Conservation (phyloP, 2,329 filamentous ascomycete species). For the Lithohypha guttulata region DNA sequence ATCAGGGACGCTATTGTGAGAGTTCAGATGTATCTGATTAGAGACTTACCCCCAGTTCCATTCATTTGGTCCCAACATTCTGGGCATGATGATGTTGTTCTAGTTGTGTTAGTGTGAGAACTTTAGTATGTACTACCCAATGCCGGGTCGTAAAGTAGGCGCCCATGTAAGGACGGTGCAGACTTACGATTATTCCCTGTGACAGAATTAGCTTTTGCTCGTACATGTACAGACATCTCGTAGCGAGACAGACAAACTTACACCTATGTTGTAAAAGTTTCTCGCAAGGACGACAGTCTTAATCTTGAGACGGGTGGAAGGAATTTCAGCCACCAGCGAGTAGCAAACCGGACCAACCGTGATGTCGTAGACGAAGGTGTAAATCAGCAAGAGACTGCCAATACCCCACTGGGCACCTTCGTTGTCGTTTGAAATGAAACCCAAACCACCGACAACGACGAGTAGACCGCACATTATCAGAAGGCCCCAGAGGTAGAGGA, state of each 20-base stretch:
- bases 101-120: too few species aligned
- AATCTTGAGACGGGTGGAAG: conserved; percentile 42
- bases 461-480: conserved; percentile 23
- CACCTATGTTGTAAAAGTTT: conserved; percentile 37
- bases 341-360: conserved; percentile 45
- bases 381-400: conserved; percentile 42
- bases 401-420: conserved; percentile 24
- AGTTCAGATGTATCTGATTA: neutral
- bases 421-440: conserved; percentile 12
- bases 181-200: too few species aligned
- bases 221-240: too few species aligned
- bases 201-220: too few species aligned
- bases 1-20: neutral
- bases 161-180: too few species aligned
- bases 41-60: conserved; percentile 32
- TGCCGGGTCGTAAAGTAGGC: too few species aligned
- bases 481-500: conserved; percentile 29
- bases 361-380: conserved; percentile 44
- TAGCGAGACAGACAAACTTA: too few species aligned
- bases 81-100: conserved; percentile 28
- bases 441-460: conserved; percentile 23
- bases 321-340: conserved; percentile 42
- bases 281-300: conserved; percentile 46
- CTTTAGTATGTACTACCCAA: too few species aligned
- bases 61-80: conserved; percentile 21